These are phyloP conservation scores for Fabrea salina DNA, from an alignment of 169 alveolate genomes.

Conservation along the genomic window DNA sequence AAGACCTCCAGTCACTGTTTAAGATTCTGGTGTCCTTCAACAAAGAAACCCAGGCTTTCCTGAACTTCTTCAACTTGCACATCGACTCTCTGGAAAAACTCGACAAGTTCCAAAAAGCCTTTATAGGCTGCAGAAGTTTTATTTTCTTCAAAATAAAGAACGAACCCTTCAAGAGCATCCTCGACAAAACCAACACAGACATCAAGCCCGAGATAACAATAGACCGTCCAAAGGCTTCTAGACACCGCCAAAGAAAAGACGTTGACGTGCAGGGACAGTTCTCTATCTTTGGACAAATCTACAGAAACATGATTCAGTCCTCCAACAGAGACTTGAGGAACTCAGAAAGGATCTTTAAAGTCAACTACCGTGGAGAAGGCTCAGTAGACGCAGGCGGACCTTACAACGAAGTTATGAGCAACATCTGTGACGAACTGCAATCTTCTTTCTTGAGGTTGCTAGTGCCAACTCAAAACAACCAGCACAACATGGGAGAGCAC, in stretches of 20 bases:
- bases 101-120: conserved; percentile 11
- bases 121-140: conserved; percentile 16
- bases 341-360: conserved; percentile 11
- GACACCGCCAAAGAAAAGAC: neutral
- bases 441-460: conserved; percentile 53
- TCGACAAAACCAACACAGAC: conserved; percentile 2
- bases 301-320: neutral
- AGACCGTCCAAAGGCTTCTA: conserved; percentile 20
- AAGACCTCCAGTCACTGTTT: neutral
- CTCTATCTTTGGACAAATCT: conserved; percentile 10
- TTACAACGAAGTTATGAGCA: conserved; percentile 48
- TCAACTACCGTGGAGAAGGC: conserved; percentile 53
- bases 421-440: conserved; percentile 51
- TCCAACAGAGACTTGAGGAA: conserved; percentile 19
- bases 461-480: conserved; percentile 24
- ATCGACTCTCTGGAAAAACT: neutral
- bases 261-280: conserved; percentile 26
- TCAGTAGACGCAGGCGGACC: conserved; percentile 56
- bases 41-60: neutral
- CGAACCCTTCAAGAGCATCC: neutral
- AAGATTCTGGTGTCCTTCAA: neutral
- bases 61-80: neutral
- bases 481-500: conserved; percentile 24
- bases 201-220: no score
- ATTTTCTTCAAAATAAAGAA: neutral